These are phyloP conservation scores for Pichia cabralensis DNA, from an alignment of 805 yeast species.

Conservation along the genomic window DNA sequence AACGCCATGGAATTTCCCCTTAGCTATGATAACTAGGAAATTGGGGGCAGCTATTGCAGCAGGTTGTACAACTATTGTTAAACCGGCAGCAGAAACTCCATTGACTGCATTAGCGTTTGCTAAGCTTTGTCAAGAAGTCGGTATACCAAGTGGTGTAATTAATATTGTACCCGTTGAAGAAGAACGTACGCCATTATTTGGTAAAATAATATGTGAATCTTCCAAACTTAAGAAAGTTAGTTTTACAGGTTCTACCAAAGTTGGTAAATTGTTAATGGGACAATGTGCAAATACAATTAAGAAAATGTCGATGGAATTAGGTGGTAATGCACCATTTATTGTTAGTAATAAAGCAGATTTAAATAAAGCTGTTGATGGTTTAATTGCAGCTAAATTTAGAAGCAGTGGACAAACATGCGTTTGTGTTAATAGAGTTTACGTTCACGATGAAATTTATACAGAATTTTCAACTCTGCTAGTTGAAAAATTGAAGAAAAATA, in stretches of 20 bases:
- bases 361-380: slow-evolving; percentile 51
- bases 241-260: slow-evolving; percentile 69
- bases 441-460: slow-evolving; percentile 53
- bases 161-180: slow-evolving; percentile 47
- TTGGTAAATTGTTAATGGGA: slow-evolving; percentile 56
- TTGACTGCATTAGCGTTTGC: slow-evolving; percentile 62
- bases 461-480: slow-evolving; percentile 41
- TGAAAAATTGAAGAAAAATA: slow-evolving; percentile 30
- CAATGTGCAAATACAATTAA: slow-evolving; percentile 54
- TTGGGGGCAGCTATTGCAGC: slow-evolving; percentile 75
- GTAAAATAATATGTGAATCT: slow-evolving; percentile 46
- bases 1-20: slow-evolving; percentile 83
- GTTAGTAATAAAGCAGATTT: slow-evolving; percentile 60
- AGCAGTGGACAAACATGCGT: slow-evolving; percentile 76
- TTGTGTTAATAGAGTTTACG: slow-evolving; percentile 60
- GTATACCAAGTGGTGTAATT: slow-evolving; percentile 60
- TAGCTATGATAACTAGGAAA: slow-evolving; percentile 69
- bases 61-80: slow-evolving; percentile 69
- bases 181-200: slow-evolving; percentile 34
- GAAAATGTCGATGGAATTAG: slow-evolving; percentile 63
- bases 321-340: slow-evolving; percentile 75
- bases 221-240: slow-evolving; percentile 53
- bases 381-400: slow-evolving; percentile 57
- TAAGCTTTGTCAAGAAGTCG: slow-evolving; percentile 50
- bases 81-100: slow-evolving; percentile 74